Evolutionary conservation across 129 eudicot species (phyloP), one percentile per base, ranked within the genome.

Genomic region (Cynara cardunculus): DNA sequence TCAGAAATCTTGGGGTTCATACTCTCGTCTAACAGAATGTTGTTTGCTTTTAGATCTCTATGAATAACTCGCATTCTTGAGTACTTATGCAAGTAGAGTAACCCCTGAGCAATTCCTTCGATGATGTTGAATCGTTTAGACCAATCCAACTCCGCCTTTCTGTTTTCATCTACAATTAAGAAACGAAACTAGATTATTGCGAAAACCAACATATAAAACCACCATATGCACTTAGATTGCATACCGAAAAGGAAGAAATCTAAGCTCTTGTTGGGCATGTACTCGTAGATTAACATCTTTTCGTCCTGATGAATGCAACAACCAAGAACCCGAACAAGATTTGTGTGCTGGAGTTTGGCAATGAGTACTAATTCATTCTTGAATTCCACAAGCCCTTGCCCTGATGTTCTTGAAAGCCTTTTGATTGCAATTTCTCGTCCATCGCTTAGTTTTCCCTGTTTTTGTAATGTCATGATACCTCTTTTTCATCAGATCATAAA

Each of bases 1-100:
- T 91, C 91, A 8, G 92, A 85, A 27, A 91, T 88, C 64, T 91
- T 91, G 5, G 96, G 88, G 64, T 91, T 87, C 88, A 91, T 49
- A 30, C 39, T 73, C 8, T 64, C 80, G 69, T 88, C 92, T 21
- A 91, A 30, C 46, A 91, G 49, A 25, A 90, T 74, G 11, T 90
- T 88, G 80, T 82, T 88, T 12, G 90, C 85, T 75, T 90, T 90
- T 12, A 91, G 75, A 78, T 91, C 92, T 69, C 96, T 88, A 25
- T 90, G 95, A 56, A 90, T 88, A 28, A 90, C 87, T 64, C 88
- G 69, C 77, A 90, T 73, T 80, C 93, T 89, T 0, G 96, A 91
- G 66, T 91, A 89, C 2, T 83, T 87, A 68, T 91, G 92, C 73
- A 91, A 85, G 32, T 91, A 91, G 2, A 88, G 10, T 59, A 91